Evolutionary conservation across 106 monocot genomes (phyloP).

Genomic region (Ottelia alismoides): DNA sequence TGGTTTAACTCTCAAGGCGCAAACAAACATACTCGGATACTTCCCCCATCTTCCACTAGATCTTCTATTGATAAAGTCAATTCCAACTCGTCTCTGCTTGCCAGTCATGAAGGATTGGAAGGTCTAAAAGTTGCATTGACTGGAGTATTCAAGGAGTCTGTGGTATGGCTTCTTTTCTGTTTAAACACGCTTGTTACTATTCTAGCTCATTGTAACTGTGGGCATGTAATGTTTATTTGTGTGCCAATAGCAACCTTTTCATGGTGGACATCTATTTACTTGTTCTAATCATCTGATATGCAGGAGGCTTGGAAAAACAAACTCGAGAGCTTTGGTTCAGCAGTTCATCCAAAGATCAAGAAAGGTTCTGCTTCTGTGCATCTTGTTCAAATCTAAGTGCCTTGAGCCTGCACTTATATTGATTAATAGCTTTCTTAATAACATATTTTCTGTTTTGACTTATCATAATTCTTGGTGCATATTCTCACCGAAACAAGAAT

Average conservation of each 20-base stretch:
- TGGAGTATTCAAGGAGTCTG: conserved; percentile 27
- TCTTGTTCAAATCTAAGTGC: too few species aligned
- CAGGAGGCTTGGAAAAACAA: conserved; percentile 60
- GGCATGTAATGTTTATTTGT: neutral
- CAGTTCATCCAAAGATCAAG: conserved; percentile 48
- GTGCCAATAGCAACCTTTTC: neutral
- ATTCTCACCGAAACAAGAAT: too few species aligned
- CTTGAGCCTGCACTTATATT: neutral
- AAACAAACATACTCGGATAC: conserved; percentile 59
- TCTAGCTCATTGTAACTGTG: neutral
- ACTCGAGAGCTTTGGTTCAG: conserved; percentile 52
- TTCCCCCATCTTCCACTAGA: conserved; percentile 50
- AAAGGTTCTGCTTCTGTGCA: conserved; percentile 31
- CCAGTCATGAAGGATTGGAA: conserved; percentile 33
- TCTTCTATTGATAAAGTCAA: conserved; percentile 5
- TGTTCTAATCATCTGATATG: neutral
- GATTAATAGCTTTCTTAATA: neutral
- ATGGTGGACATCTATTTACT: neutral
- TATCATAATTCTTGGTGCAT: too few species aligned
- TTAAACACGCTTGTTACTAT: neutral
- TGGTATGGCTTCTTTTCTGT: conserved; percentile 16
- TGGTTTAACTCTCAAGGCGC: conserved; percentile 89
- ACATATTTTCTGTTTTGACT: neutral
- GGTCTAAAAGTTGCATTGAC: conserved; percentile 57
- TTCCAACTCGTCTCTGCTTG: conserved; percentile 12